A percentile compares a stretch with the other conserved stretches of the same genome.
Conservation (phyloP, 148 eudicot genomes). For the Chenopodium berlandieri region DNA sequence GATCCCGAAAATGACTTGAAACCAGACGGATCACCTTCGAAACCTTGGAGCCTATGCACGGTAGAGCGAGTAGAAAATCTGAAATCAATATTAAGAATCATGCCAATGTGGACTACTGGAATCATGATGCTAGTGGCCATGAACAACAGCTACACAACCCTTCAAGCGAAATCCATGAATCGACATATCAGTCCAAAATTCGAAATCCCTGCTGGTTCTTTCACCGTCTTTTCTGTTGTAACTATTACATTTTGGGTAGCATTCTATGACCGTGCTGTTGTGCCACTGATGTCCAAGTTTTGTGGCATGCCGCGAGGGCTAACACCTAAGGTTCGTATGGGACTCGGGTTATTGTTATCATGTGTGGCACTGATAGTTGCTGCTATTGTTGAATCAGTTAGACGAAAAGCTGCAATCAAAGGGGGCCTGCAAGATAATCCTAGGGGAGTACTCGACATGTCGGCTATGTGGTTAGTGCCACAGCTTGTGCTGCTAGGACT, state of each 20-base stretch:
- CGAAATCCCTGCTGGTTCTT: conserved; percentile 37
- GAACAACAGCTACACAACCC: conserved; percentile 17
- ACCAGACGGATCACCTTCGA: conserved; percentile 16
- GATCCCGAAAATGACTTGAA: conserved; percentile 15
- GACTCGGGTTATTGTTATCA: conserved; percentile 19
- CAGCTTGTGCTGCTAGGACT: conserved; percentile 37
- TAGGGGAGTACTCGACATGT: conserved; percentile 33
- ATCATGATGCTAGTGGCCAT: conserved; percentile 23
- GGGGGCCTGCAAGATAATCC: conserved; percentile 29
- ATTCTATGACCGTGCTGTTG: conserved; percentile 35
- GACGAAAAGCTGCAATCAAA: conserved; percentile 12
- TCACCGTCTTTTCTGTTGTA: conserved; percentile 21
- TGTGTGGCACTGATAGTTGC: conserved; percentile 25
- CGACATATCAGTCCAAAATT: conserved; percentile 19
- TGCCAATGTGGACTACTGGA: conserved; percentile 26
- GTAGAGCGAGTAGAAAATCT: conserved; percentile 24
- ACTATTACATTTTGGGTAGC: conserved; percentile 34
- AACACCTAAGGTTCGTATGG: conserved; percentile 23
- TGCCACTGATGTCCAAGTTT: conserved; percentile 22
- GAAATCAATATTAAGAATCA: conserved; percentile 18
- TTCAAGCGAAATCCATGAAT: conserved; percentile 31
- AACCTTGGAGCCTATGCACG: conserved; percentile 25
- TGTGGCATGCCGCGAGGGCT: conserved; percentile 34
- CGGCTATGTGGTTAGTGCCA: conserved; percentile 49
- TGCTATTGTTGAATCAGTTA: conserved; percentile 26